Conservation (phyloP, 2,329 filamentous ascomycete genomes). For the Claviceps sp. region DNA sequence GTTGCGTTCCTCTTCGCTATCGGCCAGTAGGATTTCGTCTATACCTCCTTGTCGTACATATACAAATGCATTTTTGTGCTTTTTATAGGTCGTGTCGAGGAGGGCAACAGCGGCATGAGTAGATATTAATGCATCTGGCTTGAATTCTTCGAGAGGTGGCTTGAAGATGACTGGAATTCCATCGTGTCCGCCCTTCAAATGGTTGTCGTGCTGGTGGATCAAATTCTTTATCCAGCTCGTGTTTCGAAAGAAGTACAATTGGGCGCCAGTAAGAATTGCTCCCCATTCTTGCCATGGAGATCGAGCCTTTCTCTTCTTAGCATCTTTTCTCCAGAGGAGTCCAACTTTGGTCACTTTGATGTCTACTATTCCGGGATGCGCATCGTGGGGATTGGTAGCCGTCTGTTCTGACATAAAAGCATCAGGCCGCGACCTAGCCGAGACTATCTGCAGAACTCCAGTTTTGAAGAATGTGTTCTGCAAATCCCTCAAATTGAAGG, state of each 20-base stretch:
- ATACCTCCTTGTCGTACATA: slow-evolving; percentile 77
- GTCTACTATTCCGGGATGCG: slow-evolving; percentile 85
- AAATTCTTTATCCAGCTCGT: slow-evolving; percentile 82
- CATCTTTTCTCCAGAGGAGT: slow-evolving; percentile 84
- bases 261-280: slow-evolving; percentile 87
- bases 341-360: slow-evolving; percentile 97
- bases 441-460: slow-evolving; percentile 87
- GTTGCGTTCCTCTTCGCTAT: slow-evolving; percentile 83
- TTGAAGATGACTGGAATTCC: slow-evolving; percentile 76
- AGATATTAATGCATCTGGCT: slow-evolving; percentile 85
- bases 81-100: slow-evolving; percentile 75
- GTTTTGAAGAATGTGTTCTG: slow-evolving; percentile 86
- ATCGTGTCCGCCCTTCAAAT: slow-evolving; percentile 64
- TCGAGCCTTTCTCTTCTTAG: slow-evolving; percentile 83
- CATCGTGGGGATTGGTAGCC: slow-evolving; percentile 70
- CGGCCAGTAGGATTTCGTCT: slow-evolving; percentile 83
- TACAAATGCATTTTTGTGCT: slow-evolving; percentile 89
- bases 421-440: slow-evolving; percentile 81
- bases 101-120: slow-evolving; percentile 87
- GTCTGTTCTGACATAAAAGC: slow-evolving; percentile 88
- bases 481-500: slow-evolving; percentile 65
- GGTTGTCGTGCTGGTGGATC: slow-evolving; percentile 75
- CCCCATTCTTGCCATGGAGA: slow-evolving; percentile 99
- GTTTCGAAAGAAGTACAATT: slow-evolving; percentile 93
- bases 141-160: slow-evolving; percentile 81